These are phyloP conservation scores for Pseudomassariella vexata DNA, from an alignment of 2,329 filamentous ascomycete species.

Conservation along the genomic window DNA sequence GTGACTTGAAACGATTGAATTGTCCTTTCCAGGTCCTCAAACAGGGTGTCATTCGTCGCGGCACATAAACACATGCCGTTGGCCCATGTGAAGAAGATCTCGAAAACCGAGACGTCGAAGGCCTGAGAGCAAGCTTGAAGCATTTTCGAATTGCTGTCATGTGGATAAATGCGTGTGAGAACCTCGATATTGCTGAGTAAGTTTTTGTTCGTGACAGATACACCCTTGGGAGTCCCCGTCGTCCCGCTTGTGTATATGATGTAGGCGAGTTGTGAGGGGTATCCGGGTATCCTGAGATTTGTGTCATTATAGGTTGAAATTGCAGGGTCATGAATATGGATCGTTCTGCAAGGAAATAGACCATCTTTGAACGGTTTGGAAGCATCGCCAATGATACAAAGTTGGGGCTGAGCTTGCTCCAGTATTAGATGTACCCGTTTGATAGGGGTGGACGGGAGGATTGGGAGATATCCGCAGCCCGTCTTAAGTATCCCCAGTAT, in stretches of 20 bases:
- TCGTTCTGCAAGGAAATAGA: conserved; percentile 11
- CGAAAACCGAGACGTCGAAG: conserved; percentile 85
- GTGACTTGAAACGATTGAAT: conserved; percentile 63
- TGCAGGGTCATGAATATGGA: conserved; percentile 27
- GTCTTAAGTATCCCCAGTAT: conserved; percentile 71
- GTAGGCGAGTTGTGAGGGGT: conserved; percentile 58
- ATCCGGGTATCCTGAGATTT: conserved; percentile 31
- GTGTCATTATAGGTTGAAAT: conserved; percentile 22
- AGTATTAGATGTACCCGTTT: conserved; percentile 59
- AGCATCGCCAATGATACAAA: conserved; percentile 36
- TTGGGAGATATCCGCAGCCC: conserved; percentile 74
- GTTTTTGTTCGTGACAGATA: conserved; percentile 71
- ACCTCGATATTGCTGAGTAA: conserved; percentile 69
- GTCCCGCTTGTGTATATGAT: conserved; percentile 81
- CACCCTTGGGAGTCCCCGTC: conserved; percentile 74
- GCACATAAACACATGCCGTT: conserved; percentile 74
- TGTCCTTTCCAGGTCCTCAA: conserved; percentile 63
- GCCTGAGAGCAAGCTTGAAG: conserved; percentile 80
- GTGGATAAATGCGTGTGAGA: conserved; percentile 62
- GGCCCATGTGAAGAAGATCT: conserved; percentile 82
- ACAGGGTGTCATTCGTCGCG: conserved; percentile 67
- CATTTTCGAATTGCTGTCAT: conserved; percentile 47
- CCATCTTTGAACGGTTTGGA: conserved; percentile 14
- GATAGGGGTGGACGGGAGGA: conserved; percentile 65
- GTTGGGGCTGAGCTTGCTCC: conserved; percentile 45